Evolutionary conservation across 164 flowering plant species (phyloP).

Genomic region (Sedum album): DNA sequence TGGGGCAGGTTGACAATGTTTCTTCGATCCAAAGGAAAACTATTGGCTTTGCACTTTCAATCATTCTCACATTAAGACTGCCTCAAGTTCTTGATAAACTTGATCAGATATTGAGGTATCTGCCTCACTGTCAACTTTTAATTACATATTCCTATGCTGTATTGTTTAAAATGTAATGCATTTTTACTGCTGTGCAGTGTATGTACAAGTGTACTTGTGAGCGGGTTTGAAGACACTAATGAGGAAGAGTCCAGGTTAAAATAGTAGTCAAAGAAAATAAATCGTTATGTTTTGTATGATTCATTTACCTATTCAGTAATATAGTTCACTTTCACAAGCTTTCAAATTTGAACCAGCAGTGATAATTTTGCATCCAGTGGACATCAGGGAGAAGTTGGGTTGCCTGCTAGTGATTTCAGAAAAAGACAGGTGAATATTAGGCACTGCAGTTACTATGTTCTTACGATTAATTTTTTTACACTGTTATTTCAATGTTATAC

Average conservation of each 20-base stretch:
- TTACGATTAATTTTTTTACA: slow-evolving; percentile 7
- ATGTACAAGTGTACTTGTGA: slow-evolving; percentile 79
- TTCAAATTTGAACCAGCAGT: slow-evolving; percentile 31
- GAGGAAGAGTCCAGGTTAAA: slow-evolving; percentile 83
- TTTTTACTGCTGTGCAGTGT: slow-evolving; percentile 33
- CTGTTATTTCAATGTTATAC: not conserved
- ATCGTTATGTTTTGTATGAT: not conserved
- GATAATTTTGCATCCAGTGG: slow-evolving; percentile 40
- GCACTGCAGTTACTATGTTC: not conserved
- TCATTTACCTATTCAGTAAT: not conserved
- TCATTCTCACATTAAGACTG: slow-evolving; percentile 65
- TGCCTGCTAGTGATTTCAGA: slow-evolving; percentile 61
- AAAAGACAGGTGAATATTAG: slow-evolving; percentile 59
- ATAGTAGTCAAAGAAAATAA: not conserved
- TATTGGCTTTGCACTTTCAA: slow-evolving; percentile 75
- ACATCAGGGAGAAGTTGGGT: slow-evolving; percentile 21
- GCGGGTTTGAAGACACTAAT: slow-evolving; percentile 46
- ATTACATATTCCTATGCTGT: not conserved
- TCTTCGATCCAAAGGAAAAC: slow-evolving; percentile 60
- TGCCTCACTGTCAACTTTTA: not conserved
- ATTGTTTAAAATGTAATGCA: slow-evolving; percentile 1
- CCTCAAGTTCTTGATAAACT: slow-evolving; percentile 90
- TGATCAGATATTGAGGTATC: slow-evolving; percentile 84
- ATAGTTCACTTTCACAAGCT: not conserved
- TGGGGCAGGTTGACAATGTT: slow-evolving; percentile 61